These are phyloP conservation scores for Gnaphalium uliginosum DNA, from an alignment of 129 eudicot genomes.

Conservation along the genomic window DNA sequence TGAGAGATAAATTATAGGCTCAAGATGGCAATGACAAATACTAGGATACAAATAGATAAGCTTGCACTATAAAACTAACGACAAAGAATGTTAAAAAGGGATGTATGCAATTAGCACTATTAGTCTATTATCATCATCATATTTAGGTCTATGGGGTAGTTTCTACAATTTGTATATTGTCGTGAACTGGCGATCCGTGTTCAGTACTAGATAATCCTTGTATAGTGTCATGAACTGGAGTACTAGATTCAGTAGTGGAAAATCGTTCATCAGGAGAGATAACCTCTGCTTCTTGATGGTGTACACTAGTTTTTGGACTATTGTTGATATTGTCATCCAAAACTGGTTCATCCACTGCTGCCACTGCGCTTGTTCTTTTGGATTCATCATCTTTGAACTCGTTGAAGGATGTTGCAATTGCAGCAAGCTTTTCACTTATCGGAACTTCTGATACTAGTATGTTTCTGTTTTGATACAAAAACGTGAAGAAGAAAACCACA, in stretches of 20 bases:
- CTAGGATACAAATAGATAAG: neutral
- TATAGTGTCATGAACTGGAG: constrained; percentile 29
- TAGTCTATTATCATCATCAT: neutral
- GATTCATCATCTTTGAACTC: constrained; percentile 33
- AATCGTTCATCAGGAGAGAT: constrained; percentile 32
- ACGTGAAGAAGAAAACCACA: constrained; percentile 30
- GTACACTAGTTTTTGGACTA: constrained; percentile 39
- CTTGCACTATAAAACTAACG: neutral
- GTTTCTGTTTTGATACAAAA: constrained; percentile 44
- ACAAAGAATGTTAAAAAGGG: neutral
- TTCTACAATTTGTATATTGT: constrained; percentile 13
- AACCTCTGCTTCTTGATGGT: constrained; percentile 24
- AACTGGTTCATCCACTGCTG: constrained; percentile 2
- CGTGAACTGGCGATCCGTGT: constrained; percentile 29
- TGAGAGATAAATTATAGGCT: neutral
- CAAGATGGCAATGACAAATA: neutral
- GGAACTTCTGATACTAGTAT: constrained; percentile 34
- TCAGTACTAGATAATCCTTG: constrained; percentile 40
- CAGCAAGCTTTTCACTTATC: constrained; percentile 33
- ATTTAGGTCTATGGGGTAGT: constrained; percentile 6
- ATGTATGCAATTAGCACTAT: constrained; percentile 7
- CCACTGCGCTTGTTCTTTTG: constrained; percentile 12
- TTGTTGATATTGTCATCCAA: neutral
- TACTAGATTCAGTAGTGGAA: constrained; percentile 40
- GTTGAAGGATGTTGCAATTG: constrained; percentile 36